Percentiles rank a stretch among this genome's conserved stretches.
Evolutionary conservation across 805 yeast genomes (phyloP).

Genomic region (Candida pini): DNA sequence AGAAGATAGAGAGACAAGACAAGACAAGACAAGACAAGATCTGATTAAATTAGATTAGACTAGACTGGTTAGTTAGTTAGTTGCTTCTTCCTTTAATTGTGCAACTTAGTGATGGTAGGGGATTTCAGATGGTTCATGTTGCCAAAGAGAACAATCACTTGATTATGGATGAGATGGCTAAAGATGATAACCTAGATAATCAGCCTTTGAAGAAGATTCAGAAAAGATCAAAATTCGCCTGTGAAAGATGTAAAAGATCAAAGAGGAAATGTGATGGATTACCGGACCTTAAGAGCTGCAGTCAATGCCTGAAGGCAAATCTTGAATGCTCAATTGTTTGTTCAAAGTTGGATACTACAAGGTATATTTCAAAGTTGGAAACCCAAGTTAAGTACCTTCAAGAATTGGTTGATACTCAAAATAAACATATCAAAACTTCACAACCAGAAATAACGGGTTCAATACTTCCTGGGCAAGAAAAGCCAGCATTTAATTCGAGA

Average conservation of each 20-base stretch:
- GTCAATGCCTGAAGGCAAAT: constrained; percentile 9
- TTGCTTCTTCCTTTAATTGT: no score
- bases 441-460: not conserved
- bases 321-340: constrained; percentile 13
- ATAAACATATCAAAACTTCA: not conserved
- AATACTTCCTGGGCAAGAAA: no score
- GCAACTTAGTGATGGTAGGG: no score
- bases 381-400: constrained; percentile 13
- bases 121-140: no score
- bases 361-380: constrained; percentile 13
- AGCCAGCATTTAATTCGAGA: no score
- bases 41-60: no score
- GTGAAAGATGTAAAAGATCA: constrained; percentile 16
- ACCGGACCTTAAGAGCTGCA: constrained; percentile 16
- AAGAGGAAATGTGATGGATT: constrained; percentile 21
- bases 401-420: constrained; percentile 1
- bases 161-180: no score
- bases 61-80: no score
- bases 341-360: constrained; percentile 7
- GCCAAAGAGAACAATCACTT: no score
- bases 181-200: no score
- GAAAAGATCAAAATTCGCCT: constrained; percentile 12
- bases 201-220: not conserved
- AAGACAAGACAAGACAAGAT: no score
- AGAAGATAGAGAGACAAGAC: no score